Base-by-base conservation (phyloP, 176 grass and related monocot genomes). In the Carex cristatella region DNA sequence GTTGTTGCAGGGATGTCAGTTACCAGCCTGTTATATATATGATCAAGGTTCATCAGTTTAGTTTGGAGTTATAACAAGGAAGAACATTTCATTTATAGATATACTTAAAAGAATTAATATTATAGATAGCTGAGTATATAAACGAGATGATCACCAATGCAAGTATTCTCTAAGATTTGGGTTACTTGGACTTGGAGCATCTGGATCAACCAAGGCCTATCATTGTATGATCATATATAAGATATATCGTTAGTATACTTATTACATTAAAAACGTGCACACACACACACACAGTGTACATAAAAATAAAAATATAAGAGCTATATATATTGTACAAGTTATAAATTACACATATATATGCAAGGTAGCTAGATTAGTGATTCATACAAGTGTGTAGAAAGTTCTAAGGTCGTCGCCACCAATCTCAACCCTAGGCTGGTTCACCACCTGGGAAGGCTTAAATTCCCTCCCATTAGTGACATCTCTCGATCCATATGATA, bases 121-220 rank as follows among this genome's bases (percentile, higher is more conserved):
- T 54, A 65, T 70, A 61, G 60, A 57, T 73, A 5, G 10, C 2
- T 76, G 8, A 57, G 69, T 19, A 2, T 12, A 65, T 28, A 5
- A n/a, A 73, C 38, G 56, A n/a, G 69, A 69, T 38, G 83, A 97
- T 38, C 85, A 97, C 94, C 94, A 97, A 62, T 97, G 94, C 14
- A 97, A 89, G 68, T 97, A 94, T 85, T 97, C 94, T 82, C 90
- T 85, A 18, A 90, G 83, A 61, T 83, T 86, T 46, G 94, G 92
- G 68, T 90, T 85, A 88, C 94, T 97, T 18, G 94, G 94, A 67
- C 94, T 97, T 4, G 94, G 94, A 18, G 94, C 76, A 70, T 97
- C 94, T 59, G 94, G 94, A 78, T 97, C 94, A 80, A 97, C 83
- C 94, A 97, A 92, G 16, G 87, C 92, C 92, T 94, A 44, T 68